Evolutionary conservation across 2,329 filamentous ascomycete species (phyloP).

Genomic region (Talaromyces sp.): DNA sequence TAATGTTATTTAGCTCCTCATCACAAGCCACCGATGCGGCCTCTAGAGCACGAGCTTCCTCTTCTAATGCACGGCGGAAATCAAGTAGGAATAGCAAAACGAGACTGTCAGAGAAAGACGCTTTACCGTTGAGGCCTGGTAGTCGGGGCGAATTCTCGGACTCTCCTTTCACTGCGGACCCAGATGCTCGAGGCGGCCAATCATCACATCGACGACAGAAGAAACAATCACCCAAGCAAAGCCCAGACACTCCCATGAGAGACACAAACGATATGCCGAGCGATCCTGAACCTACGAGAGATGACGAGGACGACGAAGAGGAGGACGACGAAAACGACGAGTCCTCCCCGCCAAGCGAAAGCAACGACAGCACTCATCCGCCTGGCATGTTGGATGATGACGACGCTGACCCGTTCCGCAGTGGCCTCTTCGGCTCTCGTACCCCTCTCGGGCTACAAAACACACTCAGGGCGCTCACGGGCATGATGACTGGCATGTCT

Average conservation of each 20-base stretch:
- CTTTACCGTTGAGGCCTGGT: not conserved
- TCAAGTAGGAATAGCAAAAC: slow-evolving; percentile 66
- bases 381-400: slow-evolving; percentile 49
- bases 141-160: not conserved
- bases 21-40: slow-evolving; percentile 61
- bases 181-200: slow-evolving; percentile 29
- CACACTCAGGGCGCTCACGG: slow-evolving; percentile 79
- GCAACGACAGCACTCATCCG: slow-evolving; percentile 56
- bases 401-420: slow-evolving; percentile 57
- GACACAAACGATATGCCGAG: slow-evolving; percentile 56
- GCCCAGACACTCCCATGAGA: slow-evolving; percentile 67
- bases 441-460: slow-evolving; percentile 65
- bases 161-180: slow-evolving; percentile 17
- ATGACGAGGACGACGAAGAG: slow-evolving; percentile 40
- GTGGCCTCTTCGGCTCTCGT: slow-evolving; percentile 60
- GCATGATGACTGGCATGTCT: slow-evolving; percentile 85
- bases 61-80: slow-evolving; percentile 66
- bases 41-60: slow-evolving; percentile 49
- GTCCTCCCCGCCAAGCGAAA: slow-evolving; percentile 57
- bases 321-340: slow-evolving; percentile 46
- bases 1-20: slow-evolving; percentile 48
- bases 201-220: slow-evolving; percentile 44
- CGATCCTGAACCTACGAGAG: slow-evolving; percentile 24
- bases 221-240: slow-evolving; percentile 49
- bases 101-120: slow-evolving; percentile 38